These are phyloP conservation scores for Tulasnella sp. DNA, from an alignment of 768 basidiomycete genomes.

Conservation along the genomic window DNA sequence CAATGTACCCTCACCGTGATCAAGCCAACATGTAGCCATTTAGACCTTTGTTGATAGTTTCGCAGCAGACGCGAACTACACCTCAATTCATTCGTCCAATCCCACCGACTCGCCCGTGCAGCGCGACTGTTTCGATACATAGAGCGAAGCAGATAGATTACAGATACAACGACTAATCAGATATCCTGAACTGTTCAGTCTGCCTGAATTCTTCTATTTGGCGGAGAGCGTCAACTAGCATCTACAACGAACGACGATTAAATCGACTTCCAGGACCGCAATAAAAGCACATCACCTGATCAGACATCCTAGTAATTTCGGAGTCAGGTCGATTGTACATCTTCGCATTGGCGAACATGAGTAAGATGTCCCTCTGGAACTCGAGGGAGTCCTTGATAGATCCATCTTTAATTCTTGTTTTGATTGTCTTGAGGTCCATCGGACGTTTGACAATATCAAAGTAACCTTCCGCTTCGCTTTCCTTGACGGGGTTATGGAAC, in stretches of 20 bases:
- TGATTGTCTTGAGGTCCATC: constrained; percentile 92
- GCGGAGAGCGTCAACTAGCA: constrained; percentile 63
- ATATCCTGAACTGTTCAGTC: constrained; percentile 47
- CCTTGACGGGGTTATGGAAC: constrained; percentile 83
- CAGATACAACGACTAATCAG: neutral
- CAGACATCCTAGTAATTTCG: constrained; percentile 82
- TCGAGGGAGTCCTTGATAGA: constrained; percentile 69
- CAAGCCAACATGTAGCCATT: neutral
- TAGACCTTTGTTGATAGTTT: neutral
- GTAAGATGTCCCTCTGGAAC: constrained; percentile 77
- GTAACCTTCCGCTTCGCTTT: constrained; percentile 82
- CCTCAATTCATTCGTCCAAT: neutral
- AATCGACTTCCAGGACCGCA: neutral
- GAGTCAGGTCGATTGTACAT: constrained; percentile 88
- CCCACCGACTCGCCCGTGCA: neutral
- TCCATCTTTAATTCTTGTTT: constrained; percentile 74
- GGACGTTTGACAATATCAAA: constrained; percentile 87
- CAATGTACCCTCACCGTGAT: neutral
- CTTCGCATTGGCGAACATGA: constrained; percentile 96
- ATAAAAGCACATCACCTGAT: constrained; percentile 50
- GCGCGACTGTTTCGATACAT: neutral
- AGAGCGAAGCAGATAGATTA: neutral
- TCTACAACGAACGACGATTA: constrained; percentile 30
- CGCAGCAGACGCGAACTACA: neutral
- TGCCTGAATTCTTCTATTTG: constrained; percentile 61